Conservation (phyloP, 108 stramenopile species). For the Halocafeteria seosinensis region DNA sequence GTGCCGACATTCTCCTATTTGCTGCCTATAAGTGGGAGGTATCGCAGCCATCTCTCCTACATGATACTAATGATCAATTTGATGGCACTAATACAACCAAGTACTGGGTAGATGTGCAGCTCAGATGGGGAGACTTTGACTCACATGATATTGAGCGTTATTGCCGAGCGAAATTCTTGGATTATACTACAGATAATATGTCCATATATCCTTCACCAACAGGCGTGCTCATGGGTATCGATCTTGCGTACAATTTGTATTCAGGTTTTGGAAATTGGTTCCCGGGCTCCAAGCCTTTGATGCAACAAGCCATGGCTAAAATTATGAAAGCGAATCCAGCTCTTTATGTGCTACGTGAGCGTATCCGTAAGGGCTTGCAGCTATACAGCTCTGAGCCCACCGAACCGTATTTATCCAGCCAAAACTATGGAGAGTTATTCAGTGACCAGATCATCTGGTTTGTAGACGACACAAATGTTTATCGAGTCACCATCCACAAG, state of each 20-base stretch:
- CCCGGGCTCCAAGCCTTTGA: constrained; percentile 85
- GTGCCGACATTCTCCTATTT: constrained; percentile 91
- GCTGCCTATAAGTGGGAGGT: constrained; percentile 97
- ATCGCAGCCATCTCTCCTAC: constrained; percentile 80
- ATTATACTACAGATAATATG: constrained; percentile 99
- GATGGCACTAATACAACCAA: constrained; percentile 74
- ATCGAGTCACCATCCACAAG: constrained; percentile 97
- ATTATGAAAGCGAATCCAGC: constrained; percentile 99
- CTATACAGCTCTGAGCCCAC: constrained; percentile 96
- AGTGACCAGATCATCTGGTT: constrained; percentile 97
- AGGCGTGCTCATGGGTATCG: constrained; percentile 77
- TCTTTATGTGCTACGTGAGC: constrained; percentile 92
- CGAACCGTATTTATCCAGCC: constrained; percentile 90
- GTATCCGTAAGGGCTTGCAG: constrained; percentile 95
- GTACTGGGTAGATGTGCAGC: constrained; percentile 95
- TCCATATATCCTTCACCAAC: constrained; percentile 94
- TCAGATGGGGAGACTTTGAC: constrained; percentile 98
- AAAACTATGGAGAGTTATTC: constrained; percentile 96
- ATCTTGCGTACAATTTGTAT: constrained; percentile 92
- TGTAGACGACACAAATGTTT: constrained; percentile 96
- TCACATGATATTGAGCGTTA: constrained; percentile 96
- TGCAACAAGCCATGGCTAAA: constrained; percentile 98
- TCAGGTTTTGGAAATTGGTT: constrained; percentile 90
- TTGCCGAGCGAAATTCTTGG: constrained; percentile 84
- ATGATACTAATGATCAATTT: constrained; percentile 86